Conservation (phyloP, 1,284 basidiomycete species). For the Austroboletus novae-zelandiae region DNA sequence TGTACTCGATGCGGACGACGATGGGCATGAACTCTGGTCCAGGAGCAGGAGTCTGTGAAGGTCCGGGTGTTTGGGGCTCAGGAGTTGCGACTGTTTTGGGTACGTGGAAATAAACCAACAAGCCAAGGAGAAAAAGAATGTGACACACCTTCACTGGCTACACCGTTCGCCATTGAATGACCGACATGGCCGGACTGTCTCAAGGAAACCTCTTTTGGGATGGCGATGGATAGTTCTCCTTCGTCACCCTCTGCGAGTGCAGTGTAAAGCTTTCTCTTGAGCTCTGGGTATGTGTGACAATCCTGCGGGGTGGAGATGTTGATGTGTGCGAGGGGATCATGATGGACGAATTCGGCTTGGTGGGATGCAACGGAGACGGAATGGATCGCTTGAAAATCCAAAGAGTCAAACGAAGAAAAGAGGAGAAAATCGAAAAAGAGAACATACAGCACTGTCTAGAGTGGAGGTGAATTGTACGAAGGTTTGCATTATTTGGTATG, state of each 20-base stretch:
- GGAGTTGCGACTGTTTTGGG: slow-evolving; percentile 61
- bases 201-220: slow-evolving; percentile 79
- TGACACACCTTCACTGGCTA: slow-evolving; percentile 48
- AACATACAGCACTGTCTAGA: slow-evolving; percentile 79
- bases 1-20: slow-evolving; percentile 75
- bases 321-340: slow-evolving; percentile 74
- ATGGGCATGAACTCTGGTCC: slow-evolving; percentile 76
- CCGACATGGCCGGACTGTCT: slow-evolving; percentile 53
- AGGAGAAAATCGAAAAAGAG: background rate
- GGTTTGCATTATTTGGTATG: slow-evolving; percentile 70
- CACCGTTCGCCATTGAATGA: slow-evolving; percentile 37
- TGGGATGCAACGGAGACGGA: slow-evolving; percentile 69
- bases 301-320: slow-evolving; percentile 73
- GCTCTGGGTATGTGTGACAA: slow-evolving; percentile 87
- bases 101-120: slow-evolving; percentile 8
- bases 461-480: slow-evolving; percentile 82
- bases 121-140: background rate
- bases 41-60: slow-evolving; percentile 41
- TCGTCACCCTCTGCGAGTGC: slow-evolving; percentile 89
- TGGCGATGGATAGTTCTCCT: slow-evolving; percentile 89
- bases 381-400: slow-evolving; percentile 58
- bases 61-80: slow-evolving; percentile 71
- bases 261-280: slow-evolving; percentile 91
- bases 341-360: slow-evolving; percentile 70
- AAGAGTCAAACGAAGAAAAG: slow-evolving; percentile 13